A percentile compares a stretch with the other conserved stretches of the same genome.
Evolutionary conservation across 768 basidiomycete genomes (phyloP).

Genomic region (Lactifluus piperatus): DNA sequence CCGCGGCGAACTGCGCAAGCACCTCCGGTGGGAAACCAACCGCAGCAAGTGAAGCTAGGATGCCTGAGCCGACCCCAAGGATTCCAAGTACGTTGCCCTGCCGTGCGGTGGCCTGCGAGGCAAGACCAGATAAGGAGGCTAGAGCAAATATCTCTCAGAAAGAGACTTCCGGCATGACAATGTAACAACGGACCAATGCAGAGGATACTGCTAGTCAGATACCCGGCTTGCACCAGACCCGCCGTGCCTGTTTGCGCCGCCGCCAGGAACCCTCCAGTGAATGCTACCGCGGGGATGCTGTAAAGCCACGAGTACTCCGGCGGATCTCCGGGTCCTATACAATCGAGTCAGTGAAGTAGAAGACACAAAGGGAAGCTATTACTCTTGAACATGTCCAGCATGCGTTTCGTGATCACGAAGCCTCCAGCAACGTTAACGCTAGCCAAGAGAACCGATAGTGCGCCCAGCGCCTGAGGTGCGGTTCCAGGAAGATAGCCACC

Average conservation of each 20-base stretch:
- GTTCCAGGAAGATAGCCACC: constrained; percentile 79
- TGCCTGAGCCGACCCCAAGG: constrained; percentile 74
- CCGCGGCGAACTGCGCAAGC: constrained; percentile 68
- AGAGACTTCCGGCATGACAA: not conserved
- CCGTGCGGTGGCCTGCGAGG: constrained; percentile 73
- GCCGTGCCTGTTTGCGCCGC: constrained; percentile 80
- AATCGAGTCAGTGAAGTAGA: not conserved
- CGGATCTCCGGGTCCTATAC: constrained; percentile 66
- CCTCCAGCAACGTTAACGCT: constrained; percentile 86
- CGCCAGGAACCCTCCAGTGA: constrained; percentile 74
- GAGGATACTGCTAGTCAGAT: constrained; percentile 75
- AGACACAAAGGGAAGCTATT: constrained; percentile 19
- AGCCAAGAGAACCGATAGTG: constrained; percentile 76
- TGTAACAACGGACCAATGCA: constrained; percentile 53
- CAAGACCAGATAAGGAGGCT: constrained; percentile 75
- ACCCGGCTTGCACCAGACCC: constrained; percentile 83
- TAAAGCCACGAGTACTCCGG: constrained; percentile 86
- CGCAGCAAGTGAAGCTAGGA: constrained; percentile 71
- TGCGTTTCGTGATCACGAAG: constrained; percentile 83
- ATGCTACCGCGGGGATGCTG: constrained; percentile 67
- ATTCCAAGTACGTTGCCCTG: constrained; percentile 88
- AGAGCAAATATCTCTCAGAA: not conserved
- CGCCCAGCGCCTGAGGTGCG: constrained; percentile 70
- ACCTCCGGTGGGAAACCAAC: constrained; percentile 74
- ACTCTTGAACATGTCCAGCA: constrained; percentile 93